These are phyloP conservation scores for Graphilbum sp. DNA, from an alignment of 2,329 filamentous ascomycete genomes.

Conservation along the genomic window DNA sequence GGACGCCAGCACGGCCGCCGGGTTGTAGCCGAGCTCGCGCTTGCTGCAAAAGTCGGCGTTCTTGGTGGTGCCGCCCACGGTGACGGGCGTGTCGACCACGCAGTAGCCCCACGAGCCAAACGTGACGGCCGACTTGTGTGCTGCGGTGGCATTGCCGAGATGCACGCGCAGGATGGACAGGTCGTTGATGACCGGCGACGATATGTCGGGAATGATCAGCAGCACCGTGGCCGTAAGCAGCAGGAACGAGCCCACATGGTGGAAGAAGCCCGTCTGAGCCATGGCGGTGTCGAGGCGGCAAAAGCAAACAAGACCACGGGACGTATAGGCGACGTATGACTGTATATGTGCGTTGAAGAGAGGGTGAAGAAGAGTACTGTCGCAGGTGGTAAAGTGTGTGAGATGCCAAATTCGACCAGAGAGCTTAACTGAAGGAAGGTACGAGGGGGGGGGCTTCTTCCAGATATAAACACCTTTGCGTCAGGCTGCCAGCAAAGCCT, in stretches of 20 bases:
- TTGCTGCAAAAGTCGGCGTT: constrained; percentile 27
- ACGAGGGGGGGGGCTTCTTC: not conserved
- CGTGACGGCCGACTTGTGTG: constrained; percentile 20
- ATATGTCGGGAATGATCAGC: constrained; percentile 40
- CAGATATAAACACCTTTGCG: not conserved
- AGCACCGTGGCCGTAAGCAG: constrained; percentile 38
- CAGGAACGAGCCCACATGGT: constrained; percentile 41
- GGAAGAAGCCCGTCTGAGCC: constrained; percentile 32
- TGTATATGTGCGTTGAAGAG: no score
- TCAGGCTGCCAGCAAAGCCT: no score
- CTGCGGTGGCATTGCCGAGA: constrained; percentile 20
- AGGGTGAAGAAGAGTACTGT: no score
- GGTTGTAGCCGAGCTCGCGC: constrained; percentile 37
- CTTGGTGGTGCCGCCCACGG: not conserved
- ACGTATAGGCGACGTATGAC: no score
- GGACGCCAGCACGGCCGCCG: constrained; percentile 28
- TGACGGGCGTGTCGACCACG: constrained; percentile 11
- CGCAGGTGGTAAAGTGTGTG: no score
- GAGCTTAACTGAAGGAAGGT: no score
- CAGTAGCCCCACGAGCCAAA: constrained; percentile 50
- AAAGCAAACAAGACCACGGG: no score
- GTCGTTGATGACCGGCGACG: constrained; percentile 39
- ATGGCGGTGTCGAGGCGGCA: constrained; percentile 13
- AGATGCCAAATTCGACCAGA: no score
- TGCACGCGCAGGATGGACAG: constrained; percentile 37